A percentile compares a stretch with the other conserved stretches of the same genome.
Conservation (phyloP, 306 rosid genomes). For the Gillenia trifoliata region DNA sequence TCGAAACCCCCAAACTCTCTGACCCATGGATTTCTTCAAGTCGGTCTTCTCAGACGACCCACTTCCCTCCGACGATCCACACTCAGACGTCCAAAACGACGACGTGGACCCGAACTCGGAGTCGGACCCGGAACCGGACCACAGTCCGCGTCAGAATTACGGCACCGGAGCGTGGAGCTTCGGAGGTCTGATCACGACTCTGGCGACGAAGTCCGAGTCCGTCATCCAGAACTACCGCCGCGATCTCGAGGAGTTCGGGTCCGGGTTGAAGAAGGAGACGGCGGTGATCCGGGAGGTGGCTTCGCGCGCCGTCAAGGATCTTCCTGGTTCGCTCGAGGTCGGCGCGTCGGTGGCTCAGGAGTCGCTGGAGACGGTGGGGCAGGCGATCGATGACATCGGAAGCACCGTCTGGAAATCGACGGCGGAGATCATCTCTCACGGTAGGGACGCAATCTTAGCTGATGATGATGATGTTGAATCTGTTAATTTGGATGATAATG, state of each 20-base stretch:
- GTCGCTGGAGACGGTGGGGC: conserved; percentile 90
- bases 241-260: conserved; percentile 81
- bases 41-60: conserved; percentile 64
- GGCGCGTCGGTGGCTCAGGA: conserved; percentile 94
- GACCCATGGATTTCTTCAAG: conserved; percentile 40
- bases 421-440: conserved; percentile 69
- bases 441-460: conserved; percentile 56
- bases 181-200: conserved; percentile 66
- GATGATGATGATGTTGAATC: conserved; percentile 38
- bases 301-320: conserved; percentile 83
- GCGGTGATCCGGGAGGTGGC: conserved; percentile 78
- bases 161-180: conserved; percentile 54
- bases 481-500: conserved; percentile 32
- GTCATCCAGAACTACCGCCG: conserved; percentile 66
- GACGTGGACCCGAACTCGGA: conserved; percentile 12
- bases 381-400: conserved; percentile 92
- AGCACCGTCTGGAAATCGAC: conserved; percentile 87
- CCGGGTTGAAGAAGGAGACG: conserved; percentile 68
- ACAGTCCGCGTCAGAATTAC: background rate
- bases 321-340: conserved; percentile 68
- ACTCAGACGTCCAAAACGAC: background rate
- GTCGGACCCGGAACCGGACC: conserved; percentile 1
- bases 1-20: background rate
- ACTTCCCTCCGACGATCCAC: background rate
- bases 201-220: conserved; percentile 73